These are phyloP conservation scores for Endogone sp. DNA, from an alignment of 192 early-diverging fungal species.

Conservation along the genomic window DNA sequence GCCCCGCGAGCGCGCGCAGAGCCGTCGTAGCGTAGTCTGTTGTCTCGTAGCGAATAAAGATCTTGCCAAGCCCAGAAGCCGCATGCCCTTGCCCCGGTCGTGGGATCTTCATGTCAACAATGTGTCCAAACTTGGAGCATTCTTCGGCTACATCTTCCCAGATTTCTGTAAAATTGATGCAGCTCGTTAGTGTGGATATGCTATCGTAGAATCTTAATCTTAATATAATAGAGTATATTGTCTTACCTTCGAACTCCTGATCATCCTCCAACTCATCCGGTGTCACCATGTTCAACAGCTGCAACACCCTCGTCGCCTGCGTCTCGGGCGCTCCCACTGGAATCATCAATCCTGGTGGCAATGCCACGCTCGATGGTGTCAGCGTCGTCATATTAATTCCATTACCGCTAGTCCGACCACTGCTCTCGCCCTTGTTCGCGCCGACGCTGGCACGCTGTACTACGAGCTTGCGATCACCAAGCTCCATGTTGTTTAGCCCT, in stretches of 20 bases:
- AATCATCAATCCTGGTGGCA: conserved; percentile 44
- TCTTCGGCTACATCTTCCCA: conserved; percentile 89
- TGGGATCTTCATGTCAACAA: conserved; percentile 83
- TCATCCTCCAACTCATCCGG: conserved; percentile 80
- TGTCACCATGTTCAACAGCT: conserved; percentile 95
- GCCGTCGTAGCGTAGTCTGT: conserved; percentile 62
- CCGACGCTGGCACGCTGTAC: conserved; percentile 93
- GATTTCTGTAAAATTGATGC: conserved; percentile 55
- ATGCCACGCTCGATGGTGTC: conserved; percentile 9
- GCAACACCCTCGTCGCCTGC: conserved; percentile 75
- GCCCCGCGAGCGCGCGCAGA: conserved; percentile 79
- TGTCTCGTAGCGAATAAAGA: conserved; percentile 76
- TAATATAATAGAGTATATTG: neutral
- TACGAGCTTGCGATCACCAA: conserved; percentile 89
- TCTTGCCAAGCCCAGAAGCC: conserved; percentile 83
- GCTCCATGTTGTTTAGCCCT: conserved; percentile 92
- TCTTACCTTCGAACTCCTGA: conserved; percentile 76
- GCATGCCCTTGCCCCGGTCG: conserved; percentile 53
- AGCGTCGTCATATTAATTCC: neutral
- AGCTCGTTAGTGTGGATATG: neutral
- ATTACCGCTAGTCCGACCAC: conserved; percentile 15
- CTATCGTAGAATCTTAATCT: too few relatives aligned
- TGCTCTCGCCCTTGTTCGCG: conserved; percentile 48
- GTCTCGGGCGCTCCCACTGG: conserved; percentile 49
- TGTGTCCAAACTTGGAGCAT: conserved; percentile 79